phyloP scores from a whole-genome alignment of 2,329 filamentous ascomycete species.

The Cladophialophora bantiana region DNA sequence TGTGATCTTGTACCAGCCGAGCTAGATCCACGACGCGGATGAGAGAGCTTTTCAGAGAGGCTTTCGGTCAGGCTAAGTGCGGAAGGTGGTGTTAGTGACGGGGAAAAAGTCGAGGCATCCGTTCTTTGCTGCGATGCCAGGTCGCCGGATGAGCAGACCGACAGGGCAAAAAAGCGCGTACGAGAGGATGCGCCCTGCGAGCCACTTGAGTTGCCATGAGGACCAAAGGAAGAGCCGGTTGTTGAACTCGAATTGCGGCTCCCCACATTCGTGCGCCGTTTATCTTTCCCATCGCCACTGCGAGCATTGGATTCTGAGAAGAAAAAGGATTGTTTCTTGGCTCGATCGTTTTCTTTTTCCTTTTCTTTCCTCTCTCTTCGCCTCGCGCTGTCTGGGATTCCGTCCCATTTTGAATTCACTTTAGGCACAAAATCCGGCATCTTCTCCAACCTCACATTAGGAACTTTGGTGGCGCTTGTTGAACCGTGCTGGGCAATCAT shows the following conservation, averaged over 20 bases:
- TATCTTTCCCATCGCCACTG: conserved; percentile 11
- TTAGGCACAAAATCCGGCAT: conserved; percentile 59
- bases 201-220: conserved; percentile 25
- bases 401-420: conserved; percentile 63
- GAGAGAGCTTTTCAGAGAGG: not conserved
- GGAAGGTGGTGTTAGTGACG: conserved; percentile 4
- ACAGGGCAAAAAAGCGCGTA: conserved; percentile 30
- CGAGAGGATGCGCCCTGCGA: conserved; percentile 25
- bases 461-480: conserved; percentile 46
- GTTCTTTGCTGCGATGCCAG: conserved; percentile 31
- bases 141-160: conserved; percentile 36
- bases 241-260: conserved; percentile 33
- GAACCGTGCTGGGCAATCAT: conserved; percentile 49
- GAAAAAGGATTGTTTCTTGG: conserved; percentile 21
- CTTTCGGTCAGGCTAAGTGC: conserved; percentile 22
- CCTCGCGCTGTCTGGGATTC: conserved; percentile 54
- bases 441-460: conserved; percentile 53
- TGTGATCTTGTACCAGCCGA: not conserved
- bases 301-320: conserved; percentile 5
- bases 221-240: conserved; percentile 30
- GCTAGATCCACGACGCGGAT: not conserved
- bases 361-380: conserved; percentile 41
- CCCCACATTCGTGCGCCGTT: conserved; percentile 7
- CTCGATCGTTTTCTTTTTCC: conserved; percentile 26
- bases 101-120: conserved; percentile 14